Evolutionary conservation across 2,329 filamentous ascomycete genomes (phyloP).

Genomic region (Corinectria fuckeliana): DNA sequence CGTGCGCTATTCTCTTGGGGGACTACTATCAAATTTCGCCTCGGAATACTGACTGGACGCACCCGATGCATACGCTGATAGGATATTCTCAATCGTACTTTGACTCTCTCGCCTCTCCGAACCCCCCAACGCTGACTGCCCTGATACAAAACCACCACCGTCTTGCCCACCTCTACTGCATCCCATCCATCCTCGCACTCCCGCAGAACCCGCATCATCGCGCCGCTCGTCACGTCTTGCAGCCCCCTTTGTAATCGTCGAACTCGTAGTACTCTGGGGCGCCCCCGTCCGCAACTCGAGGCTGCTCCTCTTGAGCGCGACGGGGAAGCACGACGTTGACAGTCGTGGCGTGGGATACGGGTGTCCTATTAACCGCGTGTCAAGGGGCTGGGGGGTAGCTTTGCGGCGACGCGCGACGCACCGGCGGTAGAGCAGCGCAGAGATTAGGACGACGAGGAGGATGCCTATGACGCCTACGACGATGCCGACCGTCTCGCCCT

Average conservation of each 20-base stretch:
- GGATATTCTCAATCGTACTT: neutral
- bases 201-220: neutral
- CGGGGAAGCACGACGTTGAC: neutral
- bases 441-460: neutral
- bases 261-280: neutral
- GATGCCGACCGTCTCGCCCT: neutral
- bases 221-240: neutral
- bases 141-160: neutral
- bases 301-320: neutral
- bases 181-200: neutral
- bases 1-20: neutral
- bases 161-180: neutral
- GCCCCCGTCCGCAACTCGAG: neutral
- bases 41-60: neutral
- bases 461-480: neutral
- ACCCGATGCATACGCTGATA: neutral
- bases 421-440: neutral
- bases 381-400: neutral
- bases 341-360: constrained; percentile 6
- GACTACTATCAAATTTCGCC: neutral
- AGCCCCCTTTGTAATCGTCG: neutral
- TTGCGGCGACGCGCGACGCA: neutral
- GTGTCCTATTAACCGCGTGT: constrained; percentile 7
- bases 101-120: neutral
- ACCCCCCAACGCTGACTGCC: neutral